Evolutionary conservation across 2,329 filamentous ascomycete genomes (phyloP).

Genomic region (Venturiaceae sp.): DNA sequence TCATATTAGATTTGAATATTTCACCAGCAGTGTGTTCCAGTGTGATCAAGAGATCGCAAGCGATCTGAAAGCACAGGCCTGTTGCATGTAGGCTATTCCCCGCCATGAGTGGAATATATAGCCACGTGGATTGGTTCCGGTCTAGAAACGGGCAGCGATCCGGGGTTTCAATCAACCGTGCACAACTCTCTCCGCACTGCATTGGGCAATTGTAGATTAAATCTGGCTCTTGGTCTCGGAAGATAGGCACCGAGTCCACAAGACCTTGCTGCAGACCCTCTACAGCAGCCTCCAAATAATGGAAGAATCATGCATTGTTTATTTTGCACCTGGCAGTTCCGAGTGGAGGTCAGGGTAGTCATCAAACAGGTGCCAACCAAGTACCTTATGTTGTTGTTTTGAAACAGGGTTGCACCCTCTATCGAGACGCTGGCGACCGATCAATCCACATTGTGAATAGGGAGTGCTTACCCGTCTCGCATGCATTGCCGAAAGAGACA

Average conservation of each 20-base stretch:
- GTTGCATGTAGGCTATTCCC: not conserved
- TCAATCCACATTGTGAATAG: too few relatives aligned
- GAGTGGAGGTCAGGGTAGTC: too few relatives aligned
- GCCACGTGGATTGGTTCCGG: not conserved
- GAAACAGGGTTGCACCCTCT: too few relatives aligned
- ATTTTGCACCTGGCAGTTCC: too few relatives aligned
- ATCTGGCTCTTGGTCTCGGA: not conserved
- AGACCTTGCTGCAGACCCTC: not conserved
- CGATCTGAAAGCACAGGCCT: not conserved
- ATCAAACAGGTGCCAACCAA: too few relatives aligned
- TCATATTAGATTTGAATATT: not conserved
- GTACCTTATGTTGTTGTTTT: too few relatives aligned
- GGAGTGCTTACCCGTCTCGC: too few relatives aligned
- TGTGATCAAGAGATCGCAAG: not conserved
- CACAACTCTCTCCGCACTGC: not conserved
- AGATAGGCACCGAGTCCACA: not conserved
- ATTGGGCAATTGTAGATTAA: not conserved
- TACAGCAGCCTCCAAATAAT: too few relatives aligned
- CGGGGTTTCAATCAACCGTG: not conserved
- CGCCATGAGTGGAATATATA: not conserved
- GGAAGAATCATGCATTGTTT: too few relatives aligned
- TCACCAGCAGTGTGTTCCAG: not conserved
- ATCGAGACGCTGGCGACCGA: too few relatives aligned
- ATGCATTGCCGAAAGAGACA: too few relatives aligned
- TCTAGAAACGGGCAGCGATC: not conserved